Base-by-base conservation (phyloP, 2,329 filamentous ascomycete genomes). In the Colletotrichum horii region DNA sequence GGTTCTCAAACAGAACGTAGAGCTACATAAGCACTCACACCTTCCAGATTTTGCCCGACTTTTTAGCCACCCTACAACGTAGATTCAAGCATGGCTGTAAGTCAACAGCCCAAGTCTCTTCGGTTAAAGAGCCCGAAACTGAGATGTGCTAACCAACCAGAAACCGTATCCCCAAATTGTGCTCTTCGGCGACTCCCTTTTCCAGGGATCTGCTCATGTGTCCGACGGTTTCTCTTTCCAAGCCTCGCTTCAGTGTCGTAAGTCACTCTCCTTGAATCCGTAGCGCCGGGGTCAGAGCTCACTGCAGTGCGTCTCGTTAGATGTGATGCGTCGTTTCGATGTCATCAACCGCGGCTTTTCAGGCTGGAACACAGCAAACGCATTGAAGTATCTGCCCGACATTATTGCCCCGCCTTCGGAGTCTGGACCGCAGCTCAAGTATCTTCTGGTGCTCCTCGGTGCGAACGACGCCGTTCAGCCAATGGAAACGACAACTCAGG, bases 121-220 rank as follows among this genome's bases (percentile, higher is more conserved):
- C 28, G 24, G 22, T 38, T 6, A 15, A 26, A 28, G 8, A 64
- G 24, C 26, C 22, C 34, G 26, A 34, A 19, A 36, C 14, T 48
- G n/a, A 58, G 12, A 28, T 14, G 22, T 69, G 55, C 38, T 70
- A 11, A 70, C 38, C 8, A 34, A 36, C 11, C 36, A 77, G 76
- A 77, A 74, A 64, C 74, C 74, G 4, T 94, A 94, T 80, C 92
- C 93, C 65, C 94, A 96, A 81, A 88, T 96, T 79, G 88, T 98
- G 77, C 91, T 98, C 28, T 94, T 98, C 77, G 96, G 96, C 70
- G 97, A 98, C 85, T 98, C 95, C 36, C 93, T 98, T 77, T 93
- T 96, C 65, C 93, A 98, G 81, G 87, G 89, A 56, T 90, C 92
- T 3, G 90, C 90, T 77, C 87, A 89, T 43, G 87, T 92, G 65